Evolutionary conservation across 2,329 filamentous ascomycete genomes (phyloP).

Genomic region (Diplodia corticola): DNA sequence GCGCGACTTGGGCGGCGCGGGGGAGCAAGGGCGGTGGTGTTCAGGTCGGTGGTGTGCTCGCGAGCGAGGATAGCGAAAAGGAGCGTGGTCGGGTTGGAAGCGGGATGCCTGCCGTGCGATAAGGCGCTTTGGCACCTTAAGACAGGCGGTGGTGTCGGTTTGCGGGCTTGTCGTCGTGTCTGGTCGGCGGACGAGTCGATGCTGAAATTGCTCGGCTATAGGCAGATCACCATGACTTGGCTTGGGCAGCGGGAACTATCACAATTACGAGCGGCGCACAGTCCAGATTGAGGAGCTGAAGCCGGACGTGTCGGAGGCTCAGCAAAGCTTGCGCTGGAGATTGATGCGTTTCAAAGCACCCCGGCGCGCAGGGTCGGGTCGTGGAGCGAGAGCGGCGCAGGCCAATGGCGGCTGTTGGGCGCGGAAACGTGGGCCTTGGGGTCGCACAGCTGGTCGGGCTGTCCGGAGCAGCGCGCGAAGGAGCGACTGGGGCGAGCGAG

Average conservation of each 20-base stretch:
- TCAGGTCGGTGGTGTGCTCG: background rate
- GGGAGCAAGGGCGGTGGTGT: background rate
- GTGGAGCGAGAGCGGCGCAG: background rate
- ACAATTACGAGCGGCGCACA: slow-evolving; percentile 3
- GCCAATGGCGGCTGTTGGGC: slow-evolving; percentile 2
- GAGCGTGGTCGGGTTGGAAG: background rate
- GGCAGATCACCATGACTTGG: slow-evolving; percentile 17
- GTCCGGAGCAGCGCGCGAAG: background rate
- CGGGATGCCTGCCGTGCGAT: slow-evolving; percentile 1
- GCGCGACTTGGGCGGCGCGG: background rate
- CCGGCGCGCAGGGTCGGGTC: slow-evolving; percentile 14
- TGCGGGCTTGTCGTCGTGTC: background rate
- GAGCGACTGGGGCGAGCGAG: background rate
- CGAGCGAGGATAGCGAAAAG: background rate
- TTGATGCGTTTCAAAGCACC: slow-evolving; percentile 19
- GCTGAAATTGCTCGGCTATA: slow-evolving; percentile 19
- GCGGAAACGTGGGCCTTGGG: slow-evolving; percentile 3
- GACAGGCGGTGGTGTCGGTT: background rate
- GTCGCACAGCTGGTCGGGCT: background rate
- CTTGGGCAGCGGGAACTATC: slow-evolving; percentile 1
- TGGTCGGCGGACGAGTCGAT: slow-evolving; percentile 4
- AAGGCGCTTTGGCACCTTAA: slow-evolving; percentile 19
- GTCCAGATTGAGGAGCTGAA: slow-evolving; percentile 8
- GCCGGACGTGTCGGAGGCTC: slow-evolving; percentile 15
- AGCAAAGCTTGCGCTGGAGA: slow-evolving; percentile 15